These are phyloP conservation scores for Olyra latifolia DNA, from an alignment of 176 grass and related monocot species.

Conservation along the genomic window DNA sequence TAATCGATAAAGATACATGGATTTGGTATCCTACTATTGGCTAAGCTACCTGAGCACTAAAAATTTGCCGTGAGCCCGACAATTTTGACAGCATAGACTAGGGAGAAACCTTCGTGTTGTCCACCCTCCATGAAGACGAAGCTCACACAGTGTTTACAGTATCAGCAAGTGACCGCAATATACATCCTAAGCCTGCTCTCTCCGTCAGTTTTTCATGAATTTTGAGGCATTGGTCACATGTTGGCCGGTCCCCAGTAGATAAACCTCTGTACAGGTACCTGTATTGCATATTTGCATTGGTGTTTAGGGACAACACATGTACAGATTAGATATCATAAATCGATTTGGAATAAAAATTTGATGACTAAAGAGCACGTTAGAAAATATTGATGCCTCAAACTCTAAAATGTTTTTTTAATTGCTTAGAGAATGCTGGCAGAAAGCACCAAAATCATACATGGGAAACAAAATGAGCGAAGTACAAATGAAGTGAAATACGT, in stretches of 20 bases:
- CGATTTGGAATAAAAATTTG: background rate
- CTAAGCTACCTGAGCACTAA: too few species aligned
- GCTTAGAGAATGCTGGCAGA: background rate
- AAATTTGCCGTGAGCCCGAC: too few species aligned
- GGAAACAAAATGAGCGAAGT: background rate
- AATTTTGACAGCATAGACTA: background rate
- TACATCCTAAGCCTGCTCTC: conserved; percentile 81
- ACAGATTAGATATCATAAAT: background rate
- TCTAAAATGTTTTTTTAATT: background rate
- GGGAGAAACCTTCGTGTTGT: background rate
- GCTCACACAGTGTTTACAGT: conserved; percentile 54
- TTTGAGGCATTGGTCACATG: conserved; percentile 93
- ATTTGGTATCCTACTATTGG: too few species aligned
- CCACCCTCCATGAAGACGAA: background rate
- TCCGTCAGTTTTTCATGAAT: conserved; percentile 94
- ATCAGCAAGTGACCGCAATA: conserved; percentile 61
- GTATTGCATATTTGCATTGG: conserved; percentile 1
- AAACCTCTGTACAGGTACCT: conserved; percentile 97
- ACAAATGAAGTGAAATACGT: background rate
- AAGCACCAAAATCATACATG: background rate
- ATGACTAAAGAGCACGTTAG: background rate
- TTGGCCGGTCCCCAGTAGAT: conserved; percentile 82
- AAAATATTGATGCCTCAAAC: background rate
- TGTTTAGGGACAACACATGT: conserved; percentile 11
- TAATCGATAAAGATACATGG: too few species aligned